phyloP scores from a whole-genome alignment of 306 rosid species.

The Canavalia ensiformis region DNA sequence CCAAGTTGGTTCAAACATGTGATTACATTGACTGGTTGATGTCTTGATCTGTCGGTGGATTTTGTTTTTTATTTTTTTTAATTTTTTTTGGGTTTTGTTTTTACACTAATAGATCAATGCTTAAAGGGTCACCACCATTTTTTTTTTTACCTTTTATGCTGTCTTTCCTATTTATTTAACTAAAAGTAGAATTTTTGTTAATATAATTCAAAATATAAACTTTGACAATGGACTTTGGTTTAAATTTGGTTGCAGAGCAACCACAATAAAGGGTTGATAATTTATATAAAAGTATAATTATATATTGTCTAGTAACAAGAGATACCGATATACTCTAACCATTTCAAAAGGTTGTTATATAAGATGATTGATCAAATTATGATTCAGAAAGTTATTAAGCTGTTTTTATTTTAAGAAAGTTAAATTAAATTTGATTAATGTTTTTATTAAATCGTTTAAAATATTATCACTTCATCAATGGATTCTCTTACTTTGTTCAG shows the following conservation, averaged over 20 bases:
- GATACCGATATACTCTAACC: not conserved
- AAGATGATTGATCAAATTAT: not conserved
- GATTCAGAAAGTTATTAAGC: not conserved
- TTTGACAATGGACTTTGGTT: not conserved
- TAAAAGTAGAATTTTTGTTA: too few relatives aligned
- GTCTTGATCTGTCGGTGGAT: not conserved
- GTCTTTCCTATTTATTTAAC: too few relatives aligned
- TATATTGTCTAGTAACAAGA: not conserved
- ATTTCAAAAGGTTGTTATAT: not conserved
- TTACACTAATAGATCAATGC: too few relatives aligned
- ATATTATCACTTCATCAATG: not conserved
- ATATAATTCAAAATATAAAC: too few relatives aligned
- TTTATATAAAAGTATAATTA: not conserved
- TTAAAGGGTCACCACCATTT: too few relatives aligned
- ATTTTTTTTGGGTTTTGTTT: too few relatives aligned
- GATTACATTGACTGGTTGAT: conserved; percentile 5
- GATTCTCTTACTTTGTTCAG: not conserved
- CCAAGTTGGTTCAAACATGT: not conserved
- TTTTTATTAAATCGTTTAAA: not conserved
- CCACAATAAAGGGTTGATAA: not conserved
- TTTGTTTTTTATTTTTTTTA: not conserved
- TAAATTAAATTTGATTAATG: not conserved
- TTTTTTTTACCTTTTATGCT: too few relatives aligned
- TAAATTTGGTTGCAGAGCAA: not conserved
- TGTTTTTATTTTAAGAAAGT: not conserved